Evolutionary conservation across 2,329 filamentous ascomycete genomes (phyloP).

Genomic region (Annulohypoxylon truncatum): DNA sequence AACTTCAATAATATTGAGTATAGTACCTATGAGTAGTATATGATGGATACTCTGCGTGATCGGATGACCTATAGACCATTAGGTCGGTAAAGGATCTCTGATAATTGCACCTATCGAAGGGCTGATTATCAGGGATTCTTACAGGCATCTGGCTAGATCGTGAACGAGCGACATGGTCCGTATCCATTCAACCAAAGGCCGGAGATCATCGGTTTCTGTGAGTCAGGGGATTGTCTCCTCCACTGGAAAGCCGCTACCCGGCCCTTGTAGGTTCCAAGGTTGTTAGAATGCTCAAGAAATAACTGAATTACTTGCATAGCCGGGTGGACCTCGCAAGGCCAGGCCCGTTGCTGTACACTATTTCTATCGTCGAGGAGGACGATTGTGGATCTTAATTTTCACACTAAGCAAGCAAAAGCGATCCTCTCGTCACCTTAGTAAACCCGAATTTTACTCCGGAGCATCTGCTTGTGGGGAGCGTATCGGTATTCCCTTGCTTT

Average conservation of each 20-base stretch:
- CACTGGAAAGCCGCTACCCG: background rate
- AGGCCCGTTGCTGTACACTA: background rate
- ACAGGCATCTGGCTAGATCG: background rate
- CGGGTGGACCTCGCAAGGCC: background rate
- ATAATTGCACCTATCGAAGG: background rate
- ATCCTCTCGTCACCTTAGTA: conserved; percentile 3
- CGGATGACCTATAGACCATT: background rate
- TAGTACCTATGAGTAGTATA: background rate
- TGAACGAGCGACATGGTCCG: background rate
- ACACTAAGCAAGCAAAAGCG: background rate
- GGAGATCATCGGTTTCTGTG: background rate
- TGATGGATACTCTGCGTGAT: background rate
- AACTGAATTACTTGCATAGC: background rate
- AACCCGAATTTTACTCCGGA: background rate
- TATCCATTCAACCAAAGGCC: background rate
- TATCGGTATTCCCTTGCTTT: background rate
- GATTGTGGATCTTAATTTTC: background rate
- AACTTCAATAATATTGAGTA: background rate
- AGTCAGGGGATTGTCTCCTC: background rate
- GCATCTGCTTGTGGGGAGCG: background rate
- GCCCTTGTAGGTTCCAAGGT: background rate
- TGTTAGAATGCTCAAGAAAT: background rate
- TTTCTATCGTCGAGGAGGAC: background rate
- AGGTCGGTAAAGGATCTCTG: background rate
- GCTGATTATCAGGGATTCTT: background rate